Percentiles rank a stretch among this genome's conserved stretches.
These are phyloP conservation scores for Quercus alba DNA, from an alignment of 306 rosid species.

Conservation along the genomic window DNA sequence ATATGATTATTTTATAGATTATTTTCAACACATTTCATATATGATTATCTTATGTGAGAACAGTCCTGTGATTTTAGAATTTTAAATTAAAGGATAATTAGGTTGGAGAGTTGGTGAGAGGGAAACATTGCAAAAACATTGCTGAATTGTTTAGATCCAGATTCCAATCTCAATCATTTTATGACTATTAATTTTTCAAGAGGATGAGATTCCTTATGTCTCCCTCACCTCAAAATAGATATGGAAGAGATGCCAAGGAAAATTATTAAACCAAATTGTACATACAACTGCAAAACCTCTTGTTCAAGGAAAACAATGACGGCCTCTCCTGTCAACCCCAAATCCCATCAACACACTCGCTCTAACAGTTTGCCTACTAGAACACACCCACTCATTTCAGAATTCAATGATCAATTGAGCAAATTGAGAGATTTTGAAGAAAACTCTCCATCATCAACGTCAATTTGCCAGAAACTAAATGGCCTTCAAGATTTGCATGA, in stretches of 20 bases:
- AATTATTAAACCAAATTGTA: neutral
- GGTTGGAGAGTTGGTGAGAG: constrained; percentile 17
- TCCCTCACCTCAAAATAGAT: constrained; percentile 15
- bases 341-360: constrained; percentile 5
- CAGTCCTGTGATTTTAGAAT: no score
- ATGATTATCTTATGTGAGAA: no score
- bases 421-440: constrained; percentile 20
- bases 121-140: no score
- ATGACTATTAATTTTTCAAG: constrained; percentile 13
- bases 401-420: constrained; percentile 16
- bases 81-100: no score
- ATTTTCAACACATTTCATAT: no score
- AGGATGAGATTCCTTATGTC: constrained; percentile 32
- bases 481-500: constrained; percentile 16
- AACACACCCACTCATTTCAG: constrained; percentile 16
- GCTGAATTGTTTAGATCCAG: constrained; percentile 10
- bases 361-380: constrained; percentile 24
- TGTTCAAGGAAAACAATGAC: neutral
- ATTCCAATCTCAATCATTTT: constrained; percentile 11
- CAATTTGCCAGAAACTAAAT: constrained; percentile 12
- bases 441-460: constrained; percentile 11
- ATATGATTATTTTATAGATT: no score
- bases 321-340: constrained; percentile 14
- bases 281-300: neutral
- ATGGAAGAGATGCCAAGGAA: neutral